These are phyloP conservation scores for Platanus orientalis DNA, from an alignment of 164 flowering plant species.

Conservation along the genomic window DNA sequence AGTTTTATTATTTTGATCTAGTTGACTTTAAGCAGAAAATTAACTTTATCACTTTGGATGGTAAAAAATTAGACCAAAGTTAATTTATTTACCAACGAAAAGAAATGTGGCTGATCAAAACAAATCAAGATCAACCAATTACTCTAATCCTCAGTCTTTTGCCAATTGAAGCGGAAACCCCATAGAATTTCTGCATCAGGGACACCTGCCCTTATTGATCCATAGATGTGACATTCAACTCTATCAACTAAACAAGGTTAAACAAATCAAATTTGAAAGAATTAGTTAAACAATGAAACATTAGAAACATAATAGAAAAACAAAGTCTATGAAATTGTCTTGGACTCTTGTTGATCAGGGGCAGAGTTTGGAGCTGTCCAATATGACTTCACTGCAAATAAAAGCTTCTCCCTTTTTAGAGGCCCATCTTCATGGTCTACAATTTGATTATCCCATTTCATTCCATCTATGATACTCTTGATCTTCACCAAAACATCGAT, in stretches of 20 bases:
- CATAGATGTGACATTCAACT: background rate
- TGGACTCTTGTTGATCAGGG: slow-evolving; percentile 10
- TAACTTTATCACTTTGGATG: too few species aligned
- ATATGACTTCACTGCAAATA: slow-evolving; percentile 55
- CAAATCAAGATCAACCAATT: background rate
- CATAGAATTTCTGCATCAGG: background rate
- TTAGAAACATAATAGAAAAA: background rate
- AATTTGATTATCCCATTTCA: slow-evolving; percentile 60
- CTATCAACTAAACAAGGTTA: background rate
- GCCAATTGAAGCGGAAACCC: background rate
- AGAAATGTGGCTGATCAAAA: background rate
- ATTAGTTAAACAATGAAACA: background rate
- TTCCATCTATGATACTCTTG: slow-evolving; percentile 47
- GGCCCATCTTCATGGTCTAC: slow-evolving; percentile 80
- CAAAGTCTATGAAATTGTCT: background rate
- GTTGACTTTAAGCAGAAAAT: too few species aligned
- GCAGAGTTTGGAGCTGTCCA: slow-evolving; percentile 63
- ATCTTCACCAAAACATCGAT: slow-evolving; percentile 52
- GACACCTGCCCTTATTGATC: background rate
- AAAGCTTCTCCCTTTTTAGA: slow-evolving; percentile 53
- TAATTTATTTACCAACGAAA: too few species aligned
- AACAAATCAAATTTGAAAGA: background rate
- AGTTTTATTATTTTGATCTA: too few species aligned
- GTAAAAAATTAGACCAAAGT: too few species aligned
- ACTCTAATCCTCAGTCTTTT: too few species aligned